These are phyloP conservation scores for Scalesia atractyloides DNA, from an alignment of 129 eudicot genomes.

Conservation along the genomic window DNA sequence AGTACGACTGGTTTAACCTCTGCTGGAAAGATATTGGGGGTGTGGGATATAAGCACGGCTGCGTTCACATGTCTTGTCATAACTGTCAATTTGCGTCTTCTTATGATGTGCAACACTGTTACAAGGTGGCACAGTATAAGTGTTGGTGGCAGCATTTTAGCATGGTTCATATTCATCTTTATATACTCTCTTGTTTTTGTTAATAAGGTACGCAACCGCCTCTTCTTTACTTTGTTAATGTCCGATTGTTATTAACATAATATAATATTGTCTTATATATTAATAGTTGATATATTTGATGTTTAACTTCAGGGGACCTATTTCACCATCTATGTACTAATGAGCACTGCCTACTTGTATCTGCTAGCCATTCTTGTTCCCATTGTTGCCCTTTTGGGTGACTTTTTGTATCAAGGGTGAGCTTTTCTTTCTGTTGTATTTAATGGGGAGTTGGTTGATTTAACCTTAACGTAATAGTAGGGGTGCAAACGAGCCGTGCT, in stretches of 20 bases:
- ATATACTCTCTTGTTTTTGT: conserved; percentile 66
- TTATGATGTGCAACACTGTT: conserved; percentile 84
- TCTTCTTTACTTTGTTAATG: background rate
- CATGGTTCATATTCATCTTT: conserved; percentile 85
- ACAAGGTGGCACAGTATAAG: conserved; percentile 95
- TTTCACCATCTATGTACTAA: conserved; percentile 57
- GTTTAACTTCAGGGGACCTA: conserved; percentile 63
- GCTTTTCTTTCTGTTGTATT: conserved; percentile 24
- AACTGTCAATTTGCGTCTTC: conserved; percentile 92
- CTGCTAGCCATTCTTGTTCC: conserved; percentile 73
- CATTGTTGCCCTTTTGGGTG: conserved; percentile 72
- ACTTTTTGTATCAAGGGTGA: conserved; percentile 81
- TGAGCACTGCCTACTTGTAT: conserved; percentile 81
- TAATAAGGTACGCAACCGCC: conserved; percentile 49
- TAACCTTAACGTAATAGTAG: too few relatives aligned
- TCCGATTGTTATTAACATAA: background rate
- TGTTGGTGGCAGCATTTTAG: conserved; percentile 79
- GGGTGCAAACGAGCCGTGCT: too few relatives aligned
- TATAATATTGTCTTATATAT: background rate
- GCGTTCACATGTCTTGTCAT: conserved; percentile 84
- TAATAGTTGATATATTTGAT: background rate
- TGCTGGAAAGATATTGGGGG: conserved; percentile 85
- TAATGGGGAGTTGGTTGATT: too few relatives aligned
- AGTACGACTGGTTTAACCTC: conserved; percentile 65
- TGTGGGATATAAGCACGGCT: conserved; percentile 93